Evolutionary conservation across 2,329 filamentous ascomycete species (phyloP).

Genomic region (Xylariaceae sp.): DNA sequence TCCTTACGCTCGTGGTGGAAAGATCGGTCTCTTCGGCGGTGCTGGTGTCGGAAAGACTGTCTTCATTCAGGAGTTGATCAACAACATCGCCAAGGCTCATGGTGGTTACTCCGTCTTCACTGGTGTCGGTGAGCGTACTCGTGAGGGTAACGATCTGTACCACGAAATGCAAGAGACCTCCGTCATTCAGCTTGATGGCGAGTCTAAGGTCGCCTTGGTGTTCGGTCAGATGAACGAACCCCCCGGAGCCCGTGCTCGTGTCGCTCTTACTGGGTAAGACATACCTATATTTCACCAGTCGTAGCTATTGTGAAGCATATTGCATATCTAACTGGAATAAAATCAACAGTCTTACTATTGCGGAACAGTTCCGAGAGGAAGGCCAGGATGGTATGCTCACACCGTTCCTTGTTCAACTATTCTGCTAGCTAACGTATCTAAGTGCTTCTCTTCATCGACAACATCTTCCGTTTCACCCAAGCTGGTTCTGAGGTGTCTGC

Average conservation of each 20-base stretch:
- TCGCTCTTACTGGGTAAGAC: slow-evolving; percentile 82
- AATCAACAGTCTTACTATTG: slow-evolving; percentile 62
- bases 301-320: slow-evolving; percentile 68
- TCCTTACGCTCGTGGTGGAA: slow-evolving; percentile 99
- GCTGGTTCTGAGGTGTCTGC: slow-evolving; percentile 99
- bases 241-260: slow-evolving; percentile 98
- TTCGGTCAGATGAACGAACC: slow-evolving; percentile 99
- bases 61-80: slow-evolving; percentile 99
- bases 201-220: slow-evolving; percentile 98
- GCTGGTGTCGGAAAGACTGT: slow-evolving; percentile 99
- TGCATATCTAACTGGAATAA: slow-evolving; percentile 2
- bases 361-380: slow-evolving; percentile 81
- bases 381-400: slow-evolving; percentile 80
- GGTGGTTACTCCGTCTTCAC: slow-evolving; percentile 99
- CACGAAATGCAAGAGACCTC: slow-evolving; percentile 99
- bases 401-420: background rate
- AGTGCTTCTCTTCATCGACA: slow-evolving; percentile 99
- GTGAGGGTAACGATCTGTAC: slow-evolving; percentile 99
- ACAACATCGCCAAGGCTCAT: slow-evolving; percentile 99
- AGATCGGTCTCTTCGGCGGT: slow-evolving; percentile 99
- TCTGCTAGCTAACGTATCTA: slow-evolving; percentile 15
- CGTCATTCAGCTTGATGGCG: slow-evolving; percentile 98
- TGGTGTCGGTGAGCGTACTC: slow-evolving; percentile 99
- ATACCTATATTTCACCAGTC: background rate
- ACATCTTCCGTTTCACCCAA: slow-evolving; percentile 99